Evolutionary conservation across 495 filamentous ascomycete species (phyloP).

Genomic region (Endocarpon pusillum): DNA sequence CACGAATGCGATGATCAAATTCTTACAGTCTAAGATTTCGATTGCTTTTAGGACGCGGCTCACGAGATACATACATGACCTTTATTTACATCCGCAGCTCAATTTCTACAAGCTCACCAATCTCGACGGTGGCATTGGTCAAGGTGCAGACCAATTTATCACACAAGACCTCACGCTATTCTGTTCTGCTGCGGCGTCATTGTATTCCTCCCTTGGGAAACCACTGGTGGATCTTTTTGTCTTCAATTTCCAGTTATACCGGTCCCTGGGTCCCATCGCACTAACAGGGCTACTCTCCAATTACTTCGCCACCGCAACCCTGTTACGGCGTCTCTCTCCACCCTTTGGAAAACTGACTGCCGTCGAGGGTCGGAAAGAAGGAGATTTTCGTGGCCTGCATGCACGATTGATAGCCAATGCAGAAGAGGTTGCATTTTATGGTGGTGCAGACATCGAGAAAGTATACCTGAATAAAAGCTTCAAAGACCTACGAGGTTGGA

Average conservation of each 20-base stretch:
- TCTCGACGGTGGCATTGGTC: conserved; percentile 81
- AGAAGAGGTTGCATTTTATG: conserved; percentile 98
- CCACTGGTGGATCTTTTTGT: conserved; percentile 89
- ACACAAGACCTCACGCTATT: conserved; percentile 93
- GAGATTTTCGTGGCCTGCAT: conserved; percentile 82
- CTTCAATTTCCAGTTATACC: conserved; percentile 93
- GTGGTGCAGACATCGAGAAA: conserved; percentile 84
- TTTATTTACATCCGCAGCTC: conserved; percentile 84
- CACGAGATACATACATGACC: conserved; percentile 92
- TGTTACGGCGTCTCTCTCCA: conserved; percentile 72
- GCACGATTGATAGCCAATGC: conserved; percentile 88
- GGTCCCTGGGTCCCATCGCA: conserved; percentile 77
- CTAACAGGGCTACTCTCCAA: conserved; percentile 72
- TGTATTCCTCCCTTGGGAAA: conserved; percentile 94
- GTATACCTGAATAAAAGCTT: conserved; percentile 79
- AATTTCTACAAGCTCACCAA: conserved; percentile 95
- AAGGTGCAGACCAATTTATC: conserved; percentile 91
- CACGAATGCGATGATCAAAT: conserved; percentile 96
- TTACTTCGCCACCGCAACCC: conserved; percentile 81
- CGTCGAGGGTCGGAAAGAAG: conserved; percentile 81
- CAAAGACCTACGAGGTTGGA: conserved; percentile 76
- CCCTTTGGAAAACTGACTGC: conserved; percentile 95
- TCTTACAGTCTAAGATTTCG: conserved; percentile 90
- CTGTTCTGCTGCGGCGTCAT: conserved; percentile 75
- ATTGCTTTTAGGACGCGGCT: conserved; percentile 95